These are phyloP conservation scores for Penicillium steckii DNA, from an alignment of 495 filamentous ascomycete species.

Conservation along the genomic window DNA sequence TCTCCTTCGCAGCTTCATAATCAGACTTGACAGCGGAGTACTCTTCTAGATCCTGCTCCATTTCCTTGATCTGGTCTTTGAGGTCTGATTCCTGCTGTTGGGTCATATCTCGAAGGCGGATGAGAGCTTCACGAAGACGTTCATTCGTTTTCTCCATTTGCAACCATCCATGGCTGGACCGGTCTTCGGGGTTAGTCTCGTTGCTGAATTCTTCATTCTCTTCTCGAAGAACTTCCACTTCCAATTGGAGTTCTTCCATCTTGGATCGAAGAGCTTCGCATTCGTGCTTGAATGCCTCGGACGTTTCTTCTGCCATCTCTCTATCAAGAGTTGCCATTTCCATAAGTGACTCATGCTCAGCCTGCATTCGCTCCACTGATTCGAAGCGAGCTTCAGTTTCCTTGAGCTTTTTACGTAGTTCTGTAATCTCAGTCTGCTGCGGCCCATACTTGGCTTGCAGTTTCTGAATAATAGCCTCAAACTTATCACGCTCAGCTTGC, in stretches of 20 bases:
- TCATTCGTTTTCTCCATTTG: conserved; percentile 91
- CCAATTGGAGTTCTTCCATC: conserved; percentile 80
- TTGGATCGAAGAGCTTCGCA: conserved; percentile 72
- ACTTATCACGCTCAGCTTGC: conserved; percentile 79
- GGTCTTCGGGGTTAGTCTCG: conserved; percentile 86
- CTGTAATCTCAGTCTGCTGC: conserved; percentile 76
- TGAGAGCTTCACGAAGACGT: conserved; percentile 79
- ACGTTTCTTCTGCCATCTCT: conserved; percentile 95
- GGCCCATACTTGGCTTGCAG: conserved; percentile 86
- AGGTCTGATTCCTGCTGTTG: conserved; percentile 82
- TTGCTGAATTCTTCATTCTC: conserved; percentile 81
- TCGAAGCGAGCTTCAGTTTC: conserved; percentile 69
- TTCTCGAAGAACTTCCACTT: conserved; percentile 81
- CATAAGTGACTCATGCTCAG: conserved; percentile 77
- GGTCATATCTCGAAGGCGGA: conserved; percentile 81
- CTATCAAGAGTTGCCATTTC: conserved; percentile 88
- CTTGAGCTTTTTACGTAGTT: conserved; percentile 72
- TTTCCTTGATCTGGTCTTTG: conserved; percentile 68
- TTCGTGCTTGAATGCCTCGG: conserved; percentile 77
- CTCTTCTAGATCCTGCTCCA: conserved; percentile 78
- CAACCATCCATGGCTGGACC: conserved; percentile 79
- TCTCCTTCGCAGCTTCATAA: conserved; percentile 67
- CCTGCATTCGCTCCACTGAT: conserved; percentile 68
- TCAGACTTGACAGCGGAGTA: conserved; percentile 68
- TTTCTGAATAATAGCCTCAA: conserved; percentile 86